Percentiles rank a stretch among this genome's conserved stretches.
These are phyloP conservation scores for Fusarium illudens DNA, from an alignment of 2,329 filamentous ascomycete genomes.

Conservation along the genomic window DNA sequence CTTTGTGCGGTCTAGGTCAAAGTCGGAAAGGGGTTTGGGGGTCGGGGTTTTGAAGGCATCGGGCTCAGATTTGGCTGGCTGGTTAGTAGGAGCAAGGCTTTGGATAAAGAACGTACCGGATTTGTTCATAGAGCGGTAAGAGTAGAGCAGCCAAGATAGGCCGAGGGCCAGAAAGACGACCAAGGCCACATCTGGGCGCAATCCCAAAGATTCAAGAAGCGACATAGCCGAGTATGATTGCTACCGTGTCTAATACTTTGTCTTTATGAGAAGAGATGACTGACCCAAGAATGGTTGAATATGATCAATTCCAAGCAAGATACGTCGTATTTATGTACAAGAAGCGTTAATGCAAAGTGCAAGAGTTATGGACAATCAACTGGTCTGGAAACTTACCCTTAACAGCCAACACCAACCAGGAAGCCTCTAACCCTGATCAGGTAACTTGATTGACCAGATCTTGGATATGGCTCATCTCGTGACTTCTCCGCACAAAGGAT, in stretches of 20 bases:
- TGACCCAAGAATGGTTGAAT: too few species aligned
- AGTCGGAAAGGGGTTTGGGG: neutral
- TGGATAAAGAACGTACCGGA: neutral
- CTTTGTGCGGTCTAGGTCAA: slow-evolving; percentile 19
- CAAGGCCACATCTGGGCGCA: neutral
- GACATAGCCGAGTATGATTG: neutral
- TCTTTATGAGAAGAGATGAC: too few species aligned
- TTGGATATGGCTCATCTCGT: neutral
- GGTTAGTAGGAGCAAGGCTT: neutral
- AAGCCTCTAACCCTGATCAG: neutral
- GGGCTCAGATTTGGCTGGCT: neutral
- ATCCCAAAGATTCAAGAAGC: neutral
- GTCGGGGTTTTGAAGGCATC: slow-evolving; percentile 17
- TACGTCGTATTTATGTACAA: neutral
- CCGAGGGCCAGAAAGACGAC: neutral
- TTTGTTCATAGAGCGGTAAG: neutral
- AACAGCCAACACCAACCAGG: neutral
- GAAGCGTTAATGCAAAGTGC: neutral
- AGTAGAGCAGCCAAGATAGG: neutral
- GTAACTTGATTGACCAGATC: slow-evolving; percentile 1
- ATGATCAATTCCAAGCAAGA: too few species aligned
- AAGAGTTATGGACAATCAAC: neutral
- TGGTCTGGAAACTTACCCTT: neutral
- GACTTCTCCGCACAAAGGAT: neutral
- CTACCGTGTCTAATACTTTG: too few species aligned